Evolutionary conservation across 163 green algal species (phyloP).

Genomic region (Chlamydomonas reinhardtii): DNA sequence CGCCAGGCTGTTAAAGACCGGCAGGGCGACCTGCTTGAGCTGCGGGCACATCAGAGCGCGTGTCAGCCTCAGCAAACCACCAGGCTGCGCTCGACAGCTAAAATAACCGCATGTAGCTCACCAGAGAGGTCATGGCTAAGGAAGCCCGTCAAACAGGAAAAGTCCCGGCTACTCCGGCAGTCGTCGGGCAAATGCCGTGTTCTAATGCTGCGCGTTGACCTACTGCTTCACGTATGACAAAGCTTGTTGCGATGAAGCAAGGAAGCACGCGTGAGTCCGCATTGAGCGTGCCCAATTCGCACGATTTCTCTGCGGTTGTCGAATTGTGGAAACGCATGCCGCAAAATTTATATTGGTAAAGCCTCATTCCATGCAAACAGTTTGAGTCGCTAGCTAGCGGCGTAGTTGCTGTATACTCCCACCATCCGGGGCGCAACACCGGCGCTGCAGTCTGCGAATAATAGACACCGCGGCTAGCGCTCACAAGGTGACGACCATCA

Average conservation of each 20-base stretch:
- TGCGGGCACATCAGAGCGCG: constrained; percentile 5
- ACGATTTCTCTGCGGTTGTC: too few relatives aligned
- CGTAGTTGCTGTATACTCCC: too few relatives aligned
- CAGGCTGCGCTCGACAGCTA: background rate
- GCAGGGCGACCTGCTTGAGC: constrained; percentile 76
- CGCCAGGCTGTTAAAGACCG: constrained; percentile 71
- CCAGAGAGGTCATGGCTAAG: constrained; percentile 30
- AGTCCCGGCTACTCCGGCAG: background rate
- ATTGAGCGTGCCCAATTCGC: background rate
- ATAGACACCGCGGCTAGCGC: too few relatives aligned
- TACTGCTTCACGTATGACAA: background rate
- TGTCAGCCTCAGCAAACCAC: background rate
- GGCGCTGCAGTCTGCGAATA: too few relatives aligned
- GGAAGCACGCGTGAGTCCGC: background rate
- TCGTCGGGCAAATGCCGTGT: background rate
- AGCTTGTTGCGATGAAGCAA: background rate
- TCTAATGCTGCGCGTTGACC: too few relatives aligned
- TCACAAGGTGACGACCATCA: too few relatives aligned
- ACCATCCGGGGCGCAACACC: too few relatives aligned
- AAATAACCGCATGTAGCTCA: background rate
- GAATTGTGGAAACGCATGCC: too few relatives aligned
- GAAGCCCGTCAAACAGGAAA: background rate
- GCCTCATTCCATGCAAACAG: too few relatives aligned
- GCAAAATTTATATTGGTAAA: too few relatives aligned
- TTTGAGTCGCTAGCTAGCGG: too few relatives aligned